Evolutionary conservation across 73 alveolate species (phyloP).

Genomic region (Uronychia setigera): DNA sequence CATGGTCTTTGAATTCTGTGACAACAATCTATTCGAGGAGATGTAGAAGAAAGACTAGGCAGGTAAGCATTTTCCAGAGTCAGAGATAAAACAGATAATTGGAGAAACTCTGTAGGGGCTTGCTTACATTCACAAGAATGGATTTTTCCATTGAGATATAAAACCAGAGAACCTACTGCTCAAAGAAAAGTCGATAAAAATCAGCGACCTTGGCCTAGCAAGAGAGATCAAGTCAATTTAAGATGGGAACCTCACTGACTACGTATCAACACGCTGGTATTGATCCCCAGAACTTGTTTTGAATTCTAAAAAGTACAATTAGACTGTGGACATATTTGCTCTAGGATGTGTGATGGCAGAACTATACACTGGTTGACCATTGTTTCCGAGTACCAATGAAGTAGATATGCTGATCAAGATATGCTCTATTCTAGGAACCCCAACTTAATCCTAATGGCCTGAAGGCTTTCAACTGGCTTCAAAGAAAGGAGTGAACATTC

Average conservation of each 20-base stretch:
- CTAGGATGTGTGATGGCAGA: slow-evolving; percentile 95
- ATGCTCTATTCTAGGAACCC: slow-evolving; percentile 92
- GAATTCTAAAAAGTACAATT: slow-evolving; percentile 75
- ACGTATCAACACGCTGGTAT: slow-evolving; percentile 90
- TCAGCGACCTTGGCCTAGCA: slow-evolving; percentile 83
- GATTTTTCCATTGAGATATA: slow-evolving; percentile 95
- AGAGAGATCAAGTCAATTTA: slow-evolving; percentile 72
- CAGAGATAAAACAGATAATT: slow-evolving; percentile 77
- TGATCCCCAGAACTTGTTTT: slow-evolving; percentile 94
- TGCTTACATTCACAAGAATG: slow-evolving; percentile 94
- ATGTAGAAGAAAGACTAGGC: slow-evolving; percentile 38
- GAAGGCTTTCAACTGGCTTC: slow-evolving; percentile 95
- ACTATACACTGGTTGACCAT: slow-evolving; percentile 71
- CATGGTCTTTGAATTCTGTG: slow-evolving; percentile 28
- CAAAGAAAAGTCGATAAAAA: slow-evolving; percentile 56
- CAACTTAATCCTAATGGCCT: slow-evolving; percentile 87
- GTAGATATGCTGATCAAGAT: slow-evolving; percentile 91
- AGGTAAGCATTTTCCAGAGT: slow-evolving; percentile 81
- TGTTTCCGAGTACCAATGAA: slow-evolving; percentile 94
- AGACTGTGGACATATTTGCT: slow-evolving; percentile 93
- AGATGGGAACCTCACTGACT: slow-evolving; percentile 75
- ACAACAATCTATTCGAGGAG: slow-evolving; percentile 8
- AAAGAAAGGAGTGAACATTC: slow-evolving; percentile 80
- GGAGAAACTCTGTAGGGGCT: slow-evolving; percentile 88
- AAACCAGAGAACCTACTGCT: slow-evolving; percentile 66